Evolutionary conservation across 139 green algal species (phyloP), one percentile per base, ranked within the genome.

Genomic region (Desmodesmus armatus): DNA sequence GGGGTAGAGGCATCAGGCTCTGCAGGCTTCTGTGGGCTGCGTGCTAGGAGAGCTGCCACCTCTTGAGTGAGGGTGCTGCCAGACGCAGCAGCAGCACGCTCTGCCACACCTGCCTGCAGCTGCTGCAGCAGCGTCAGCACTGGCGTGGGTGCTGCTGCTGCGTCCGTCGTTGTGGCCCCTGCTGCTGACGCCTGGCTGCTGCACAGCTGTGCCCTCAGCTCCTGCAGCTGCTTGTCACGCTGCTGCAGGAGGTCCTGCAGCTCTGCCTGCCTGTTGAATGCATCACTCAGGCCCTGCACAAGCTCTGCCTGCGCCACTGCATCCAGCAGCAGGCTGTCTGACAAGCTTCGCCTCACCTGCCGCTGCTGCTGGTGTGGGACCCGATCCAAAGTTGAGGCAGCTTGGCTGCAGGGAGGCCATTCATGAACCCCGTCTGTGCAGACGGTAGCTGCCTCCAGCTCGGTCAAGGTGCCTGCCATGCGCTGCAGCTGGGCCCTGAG

Each of bases 171-270:
- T 7, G 35, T 29, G 13, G 3, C 33, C 33, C 15, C 7, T 27
- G 21, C 67, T 75, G 67, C 67, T 51, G 29, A 11, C 67, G 31
- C 19, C 37, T 51, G 49, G 35, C 15, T 75, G 67, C 67, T 75
- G 35, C 35, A 47, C 3, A 9, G 29, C 5, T 41, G 21, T 47
- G 21, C 3, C 27, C 47, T 33, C n/a, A 21, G 5, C 15, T 44
- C n/a, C 72, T 65, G 72, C 44, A 29, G 72, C 44, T 80, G 7
- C 43, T n/a, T n/a, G n/a, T n/a, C n/a, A n/a, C n/a, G n/a, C 62
- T 71, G 3, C 3, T 11, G 17, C 4, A 17, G 27, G n/a, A 23
- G 62, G 7, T 66, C 1, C 13, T 66, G 72, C 72, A 41, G 72
- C 44, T 43, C 29, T 23, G 39, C 13, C 70, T 78, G 70, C 70